Evolutionary conservation across 2,329 filamentous ascomycete species (phyloP).

Genomic region (Paraconiothyrium sp.): DNA sequence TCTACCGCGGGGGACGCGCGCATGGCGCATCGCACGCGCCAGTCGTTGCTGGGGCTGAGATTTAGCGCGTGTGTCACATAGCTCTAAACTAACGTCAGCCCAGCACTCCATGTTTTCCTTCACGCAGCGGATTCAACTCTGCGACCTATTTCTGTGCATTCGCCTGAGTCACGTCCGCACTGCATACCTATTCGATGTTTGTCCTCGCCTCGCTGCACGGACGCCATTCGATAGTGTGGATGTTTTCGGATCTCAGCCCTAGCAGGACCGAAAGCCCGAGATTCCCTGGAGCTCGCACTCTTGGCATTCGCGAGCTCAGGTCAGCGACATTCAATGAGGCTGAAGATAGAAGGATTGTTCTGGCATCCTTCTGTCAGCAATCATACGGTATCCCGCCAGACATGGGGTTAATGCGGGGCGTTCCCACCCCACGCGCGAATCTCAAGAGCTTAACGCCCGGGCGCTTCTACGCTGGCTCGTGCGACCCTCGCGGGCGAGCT

Average conservation of each 20-base stretch:
- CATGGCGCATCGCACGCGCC: constrained; percentile 12
- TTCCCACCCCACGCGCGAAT: constrained; percentile 14
- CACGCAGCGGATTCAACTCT: background rate
- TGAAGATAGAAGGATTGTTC: background rate
- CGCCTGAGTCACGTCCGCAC: background rate
- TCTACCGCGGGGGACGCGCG: constrained; percentile 17
- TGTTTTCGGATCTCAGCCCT: background rate
- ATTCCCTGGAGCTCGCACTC: background rate
- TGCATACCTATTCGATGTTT: background rate
- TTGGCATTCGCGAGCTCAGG: background rate
- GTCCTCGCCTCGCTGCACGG: constrained; percentile 1
- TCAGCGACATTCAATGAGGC: background rate
- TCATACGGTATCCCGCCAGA: constrained; percentile 3
- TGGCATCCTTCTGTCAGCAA: background rate
- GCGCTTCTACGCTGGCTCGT: background rate
- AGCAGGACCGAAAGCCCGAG: background rate
- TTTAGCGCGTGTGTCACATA: constrained; percentile 21
- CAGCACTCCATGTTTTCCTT: background rate
- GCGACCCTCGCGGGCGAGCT: background rate
- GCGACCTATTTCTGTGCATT: background rate
- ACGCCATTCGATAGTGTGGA: background rate
- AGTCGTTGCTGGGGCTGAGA: constrained; percentile 6
- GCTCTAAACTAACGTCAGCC: constrained; percentile 29
- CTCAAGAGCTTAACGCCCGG: background rate
- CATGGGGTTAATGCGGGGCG: constrained; percentile 11